Conservation (phyloP, 2,329 filamentous ascomycete genomes). For the Diaporthe citrichinensis region DNA sequence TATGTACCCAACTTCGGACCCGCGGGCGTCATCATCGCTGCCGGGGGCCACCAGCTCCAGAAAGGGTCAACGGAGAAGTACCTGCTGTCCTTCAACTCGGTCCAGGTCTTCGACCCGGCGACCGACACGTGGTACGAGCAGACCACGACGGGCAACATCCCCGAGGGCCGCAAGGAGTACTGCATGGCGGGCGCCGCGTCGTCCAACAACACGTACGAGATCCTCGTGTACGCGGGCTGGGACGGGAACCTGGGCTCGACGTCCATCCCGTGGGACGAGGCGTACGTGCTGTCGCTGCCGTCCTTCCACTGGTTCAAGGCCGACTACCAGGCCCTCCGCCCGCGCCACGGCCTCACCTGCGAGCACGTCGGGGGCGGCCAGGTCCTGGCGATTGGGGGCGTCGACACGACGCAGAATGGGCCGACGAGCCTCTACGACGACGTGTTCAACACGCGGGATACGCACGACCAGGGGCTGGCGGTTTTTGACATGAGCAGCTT, state of each 20-base stretch:
- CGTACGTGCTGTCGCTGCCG: slow-evolving; percentile 45
- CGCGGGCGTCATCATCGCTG: slow-evolving; percentile 26
- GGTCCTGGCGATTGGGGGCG: slow-evolving; percentile 55
- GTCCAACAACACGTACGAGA: slow-evolving; percentile 44
- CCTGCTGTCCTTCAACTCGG: slow-evolving; percentile 39
- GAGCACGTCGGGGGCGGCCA: slow-evolving; percentile 53
- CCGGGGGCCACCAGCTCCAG: slow-evolving; percentile 4
- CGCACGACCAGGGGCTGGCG: slow-evolving; percentile 43
- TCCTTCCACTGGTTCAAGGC: slow-evolving; percentile 46
- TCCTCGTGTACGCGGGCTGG: slow-evolving; percentile 46
- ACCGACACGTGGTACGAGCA: slow-evolving; percentile 44
- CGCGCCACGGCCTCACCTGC: slow-evolving; percentile 45
- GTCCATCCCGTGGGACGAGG: slow-evolving; percentile 43
- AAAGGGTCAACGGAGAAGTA: not conserved
- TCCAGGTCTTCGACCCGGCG: slow-evolving; percentile 43
- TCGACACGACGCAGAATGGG: slow-evolving; percentile 41
- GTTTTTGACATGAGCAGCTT: slow-evolving; percentile 45
- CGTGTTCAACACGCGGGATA: slow-evolving; percentile 43
- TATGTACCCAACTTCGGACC: slow-evolving; percentile 37
- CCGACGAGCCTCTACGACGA: slow-evolving; percentile 28
- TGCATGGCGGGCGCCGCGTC: slow-evolving; percentile 45
- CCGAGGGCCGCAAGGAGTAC: slow-evolving; percentile 42
- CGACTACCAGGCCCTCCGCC: slow-evolving; percentile 40
- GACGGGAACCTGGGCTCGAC: slow-evolving; percentile 38
- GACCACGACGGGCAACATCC: slow-evolving; percentile 42